phyloP scores from a whole-genome alignment of 495 filamentous ascomycete species.

The Penicillium taxi region DNA sequence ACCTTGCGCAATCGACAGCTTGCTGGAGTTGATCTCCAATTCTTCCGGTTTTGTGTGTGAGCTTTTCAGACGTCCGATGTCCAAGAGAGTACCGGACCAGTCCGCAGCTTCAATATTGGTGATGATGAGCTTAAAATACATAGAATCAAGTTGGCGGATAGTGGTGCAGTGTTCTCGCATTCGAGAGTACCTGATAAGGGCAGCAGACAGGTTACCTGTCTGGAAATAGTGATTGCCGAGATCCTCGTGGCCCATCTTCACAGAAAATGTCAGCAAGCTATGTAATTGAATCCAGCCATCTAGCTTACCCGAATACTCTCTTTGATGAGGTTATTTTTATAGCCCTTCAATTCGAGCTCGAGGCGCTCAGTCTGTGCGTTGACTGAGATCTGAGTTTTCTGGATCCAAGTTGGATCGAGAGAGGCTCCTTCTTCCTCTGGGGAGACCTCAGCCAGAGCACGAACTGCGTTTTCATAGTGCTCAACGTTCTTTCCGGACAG shows the following conservation, averaged over 20 bases:
- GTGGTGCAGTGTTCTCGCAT: slow-evolving; percentile 72
- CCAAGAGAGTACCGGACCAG: slow-evolving; percentile 58
- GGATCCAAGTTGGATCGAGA: slow-evolving; percentile 64
- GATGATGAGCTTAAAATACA: slow-evolving; percentile 60
- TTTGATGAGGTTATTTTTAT: slow-evolving; percentile 96
- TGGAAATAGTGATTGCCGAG: slow-evolving; percentile 59
- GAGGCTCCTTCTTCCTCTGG: slow-evolving; percentile 60
- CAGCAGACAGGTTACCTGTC: slow-evolving; percentile 52
- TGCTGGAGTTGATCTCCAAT: slow-evolving; percentile 52
- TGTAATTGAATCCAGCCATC: neutral
- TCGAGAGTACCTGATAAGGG: slow-evolving; percentile 59
- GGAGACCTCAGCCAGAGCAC: slow-evolving; percentile 50
- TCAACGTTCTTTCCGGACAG: slow-evolving; percentile 67
- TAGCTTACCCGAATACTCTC: slow-evolving; percentile 84
- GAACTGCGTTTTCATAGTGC: slow-evolving; percentile 62
- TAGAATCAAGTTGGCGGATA: slow-evolving; percentile 60
- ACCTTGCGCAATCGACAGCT: slow-evolving; percentile 59
- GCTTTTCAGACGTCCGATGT: slow-evolving; percentile 58
- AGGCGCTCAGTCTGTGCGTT: slow-evolving; percentile 61
- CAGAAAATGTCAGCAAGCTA: slow-evolving; percentile 7
- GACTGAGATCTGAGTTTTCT: slow-evolving; percentile 52
- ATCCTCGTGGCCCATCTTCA: slow-evolving; percentile 70
- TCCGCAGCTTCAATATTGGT: slow-evolving; percentile 59
- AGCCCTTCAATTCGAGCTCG: slow-evolving; percentile 76
- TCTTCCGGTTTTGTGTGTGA: slow-evolving; percentile 52